Base-by-base conservation (phyloP, 2,329 filamentous ascomycete species). In the Paecilomyces variotii region DNA sequence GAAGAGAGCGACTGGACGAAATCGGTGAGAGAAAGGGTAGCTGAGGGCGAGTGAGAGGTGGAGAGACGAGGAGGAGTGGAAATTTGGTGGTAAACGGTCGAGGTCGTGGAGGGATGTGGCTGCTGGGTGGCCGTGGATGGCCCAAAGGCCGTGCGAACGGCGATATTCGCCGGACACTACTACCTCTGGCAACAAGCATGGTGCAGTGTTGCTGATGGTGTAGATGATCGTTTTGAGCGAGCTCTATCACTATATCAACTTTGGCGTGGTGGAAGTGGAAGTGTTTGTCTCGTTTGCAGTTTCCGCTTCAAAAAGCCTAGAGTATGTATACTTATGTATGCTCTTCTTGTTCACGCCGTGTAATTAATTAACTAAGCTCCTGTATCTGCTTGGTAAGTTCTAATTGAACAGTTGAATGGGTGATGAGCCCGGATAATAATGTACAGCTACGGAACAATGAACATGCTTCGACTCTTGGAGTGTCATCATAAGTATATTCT, bases 21-120 rank as follows among this genome's bases (percentile, higher is more conserved):
- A 82, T 77, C 61, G 82, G 80, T 63, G 85, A 81, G 55, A 89
- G 82, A 74, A 89, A 90, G 34, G 83, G 83, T 32, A 87, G 76
- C 68, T 87, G 84, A 49, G 86, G 86, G 30, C 86, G 83, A 54
- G 78, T 74, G 54, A 74, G 69, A n/a, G 76, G 70, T 56, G 75
- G 69, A 51, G 81, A 75, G 63, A 85, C 68, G 60, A 84, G 76
- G 56, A 81, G 78, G 54, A 82, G 78, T 50, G 76, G 78, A 35
- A 79, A 76, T 64, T 80, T 82, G 62, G 82, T 80, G 14, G 84
- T 86, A 72, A 88, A 87, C 35, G 77, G 78, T 53, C 84, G 82
- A 66, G 64, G 35, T 58, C 59, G 19, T 26, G 39, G 39, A 26
- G 59, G 50, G 49, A 53, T 56, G 52, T 59, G 55, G 5, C 55